Evolutionary conservation across 2,329 filamentous ascomycete species (phyloP).

Genomic region (Cytospora leucostoma): DNA sequence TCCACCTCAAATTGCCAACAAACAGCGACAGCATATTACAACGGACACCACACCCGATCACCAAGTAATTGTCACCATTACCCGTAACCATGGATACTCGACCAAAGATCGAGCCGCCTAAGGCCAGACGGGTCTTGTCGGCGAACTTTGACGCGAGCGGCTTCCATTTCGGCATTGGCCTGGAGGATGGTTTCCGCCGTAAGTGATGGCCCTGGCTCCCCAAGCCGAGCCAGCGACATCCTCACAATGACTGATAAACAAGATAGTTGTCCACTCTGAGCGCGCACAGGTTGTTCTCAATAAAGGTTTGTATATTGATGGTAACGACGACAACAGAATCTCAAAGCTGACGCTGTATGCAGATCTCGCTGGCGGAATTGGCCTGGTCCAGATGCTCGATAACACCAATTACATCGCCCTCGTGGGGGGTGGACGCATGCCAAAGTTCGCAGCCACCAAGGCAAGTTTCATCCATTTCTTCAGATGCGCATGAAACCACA

Average conservation of each 20-base stretch:
- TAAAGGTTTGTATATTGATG: conserved; percentile 30
- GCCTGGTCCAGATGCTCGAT: conserved; percentile 82
- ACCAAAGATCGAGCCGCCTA: conserved; percentile 77
- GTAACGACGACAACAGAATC: conserved; percentile 36
- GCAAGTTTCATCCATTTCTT: conserved; percentile 41
- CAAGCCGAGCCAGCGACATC: neutral
- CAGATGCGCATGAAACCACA: conserved; percentile 2
- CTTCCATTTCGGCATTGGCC: conserved; percentile 82
- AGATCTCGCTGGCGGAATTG: conserved; percentile 83
- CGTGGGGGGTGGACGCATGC: conserved; percentile 82
- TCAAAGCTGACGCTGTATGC: conserved; percentile 10
- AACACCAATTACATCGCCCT: conserved; percentile 85
- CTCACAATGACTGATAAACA: conserved; percentile 33
- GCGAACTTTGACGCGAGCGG: conserved; percentile 83
- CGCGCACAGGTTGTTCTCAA: conserved; percentile 67
- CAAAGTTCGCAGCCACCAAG: conserved; percentile 87
- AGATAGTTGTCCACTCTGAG: conserved; percentile 69
- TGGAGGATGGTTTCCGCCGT: conserved; percentile 86
- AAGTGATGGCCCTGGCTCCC: conserved; percentile 38
- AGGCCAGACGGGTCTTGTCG: conserved; percentile 74
- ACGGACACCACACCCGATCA: neutral
- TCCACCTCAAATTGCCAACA: neutral
- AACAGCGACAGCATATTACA: neutral
- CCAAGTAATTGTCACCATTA: neutral
- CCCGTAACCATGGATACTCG: conserved; percentile 77